Conservation (phyloP, 495 filamentous ascomycete genomes). For the Monascus purpureus region DNA sequence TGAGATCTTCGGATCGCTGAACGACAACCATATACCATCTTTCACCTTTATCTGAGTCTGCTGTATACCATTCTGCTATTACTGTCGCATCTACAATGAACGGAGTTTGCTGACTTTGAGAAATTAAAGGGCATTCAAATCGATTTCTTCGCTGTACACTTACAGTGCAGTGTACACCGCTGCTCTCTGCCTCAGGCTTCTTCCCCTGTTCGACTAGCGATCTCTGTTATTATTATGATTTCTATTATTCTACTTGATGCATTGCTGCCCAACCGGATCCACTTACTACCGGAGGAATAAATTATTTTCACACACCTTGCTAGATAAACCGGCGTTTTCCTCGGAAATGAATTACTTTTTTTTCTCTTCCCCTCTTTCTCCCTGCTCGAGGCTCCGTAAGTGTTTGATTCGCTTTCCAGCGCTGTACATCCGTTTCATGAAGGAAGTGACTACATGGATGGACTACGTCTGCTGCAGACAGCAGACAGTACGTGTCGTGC, state of each 20-base stretch:
- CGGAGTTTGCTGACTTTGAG: too few species aligned
- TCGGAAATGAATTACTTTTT: too few species aligned
- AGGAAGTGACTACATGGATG: background rate
- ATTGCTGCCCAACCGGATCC: constrained; percentile 33
- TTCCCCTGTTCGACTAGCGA: background rate
- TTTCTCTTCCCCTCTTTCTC: too few species aligned
- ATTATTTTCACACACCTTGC: background rate
- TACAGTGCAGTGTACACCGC: background rate
- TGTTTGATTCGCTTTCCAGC: too few species aligned
- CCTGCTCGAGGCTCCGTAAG: too few species aligned
- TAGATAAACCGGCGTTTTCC: background rate
- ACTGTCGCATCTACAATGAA: background rate
- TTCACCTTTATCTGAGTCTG: constrained; percentile 28
- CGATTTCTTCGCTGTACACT: background rate
- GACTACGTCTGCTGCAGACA: background rate
- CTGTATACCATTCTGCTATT: constrained; percentile 3
- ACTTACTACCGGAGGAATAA: background rate
- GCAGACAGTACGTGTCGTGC: background rate
- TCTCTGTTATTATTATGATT: background rate
- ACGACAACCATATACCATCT: constrained; percentile 38
- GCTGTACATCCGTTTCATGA: background rate
- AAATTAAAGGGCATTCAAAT: background rate
- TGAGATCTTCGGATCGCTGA: constrained; percentile 35
- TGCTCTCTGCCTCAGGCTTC: background rate
- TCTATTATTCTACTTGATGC: constrained; percentile 7